These are phyloP conservation scores for Amaranthus tricolor DNA, from an alignment of 179 eudicot species.

Conservation along the genomic window DNA sequence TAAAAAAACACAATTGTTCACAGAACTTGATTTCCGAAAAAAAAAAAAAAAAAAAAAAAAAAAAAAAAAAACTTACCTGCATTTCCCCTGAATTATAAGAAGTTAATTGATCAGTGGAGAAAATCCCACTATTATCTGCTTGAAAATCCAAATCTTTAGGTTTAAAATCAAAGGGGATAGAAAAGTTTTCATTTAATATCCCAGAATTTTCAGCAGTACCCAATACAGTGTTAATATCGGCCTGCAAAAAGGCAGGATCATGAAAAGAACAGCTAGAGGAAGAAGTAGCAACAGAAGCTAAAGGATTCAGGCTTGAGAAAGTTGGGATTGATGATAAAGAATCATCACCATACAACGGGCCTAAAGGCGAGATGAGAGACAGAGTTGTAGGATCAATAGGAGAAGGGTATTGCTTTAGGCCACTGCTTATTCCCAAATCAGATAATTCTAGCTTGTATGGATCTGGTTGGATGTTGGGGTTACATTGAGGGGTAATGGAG, in stretches of 20 bases:
- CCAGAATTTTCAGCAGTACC: constrained; percentile 37
- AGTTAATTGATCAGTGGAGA: constrained; percentile 47
- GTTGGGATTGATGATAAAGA: constrained; percentile 52
- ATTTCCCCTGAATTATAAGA: constrained; percentile 48
- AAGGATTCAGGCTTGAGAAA: constrained; percentile 40
- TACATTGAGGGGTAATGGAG: constrained; percentile 29
- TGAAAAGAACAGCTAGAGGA: constrained; percentile 36
- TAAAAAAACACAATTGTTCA: no score
- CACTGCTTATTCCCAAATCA: constrained; percentile 16
- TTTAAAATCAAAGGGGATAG: constrained; percentile 41
- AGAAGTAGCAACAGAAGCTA: constrained; percentile 18
- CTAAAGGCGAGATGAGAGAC: constrained; percentile 39
- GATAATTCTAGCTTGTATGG: constrained; percentile 35
- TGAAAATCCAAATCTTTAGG: constrained; percentile 53
- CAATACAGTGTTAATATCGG: constrained; percentile 25
- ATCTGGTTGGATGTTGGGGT: constrained; percentile 15
- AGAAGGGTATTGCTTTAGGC: constrained; percentile 30
- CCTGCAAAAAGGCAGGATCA: constrained; percentile 44
- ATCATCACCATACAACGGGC: constrained; percentile 54
- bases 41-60: no score
- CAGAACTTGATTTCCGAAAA: no score
- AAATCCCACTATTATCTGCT: constrained; percentile 62
- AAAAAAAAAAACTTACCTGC: constrained; percentile 46
- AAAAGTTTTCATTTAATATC: constrained; percentile 37
- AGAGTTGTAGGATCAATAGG: constrained; percentile 23